Conservation (phyloP, 441 rosid genomes). For the Arabidopsis lyrata region DNA sequence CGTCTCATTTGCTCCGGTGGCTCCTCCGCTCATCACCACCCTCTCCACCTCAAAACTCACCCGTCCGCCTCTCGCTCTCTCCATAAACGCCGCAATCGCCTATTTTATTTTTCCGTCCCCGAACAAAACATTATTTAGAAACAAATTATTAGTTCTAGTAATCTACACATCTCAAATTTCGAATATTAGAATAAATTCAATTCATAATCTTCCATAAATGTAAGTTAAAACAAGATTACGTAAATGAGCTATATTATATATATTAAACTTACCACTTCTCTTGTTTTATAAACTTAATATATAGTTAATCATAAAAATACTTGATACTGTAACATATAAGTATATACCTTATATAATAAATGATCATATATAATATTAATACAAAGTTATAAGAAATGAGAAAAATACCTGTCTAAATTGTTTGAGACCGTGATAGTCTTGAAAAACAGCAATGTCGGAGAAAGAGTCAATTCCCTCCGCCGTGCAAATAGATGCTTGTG, state of each 20-base stretch:
- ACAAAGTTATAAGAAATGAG: background rate
- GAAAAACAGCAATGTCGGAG: slow-evolving; percentile 58
- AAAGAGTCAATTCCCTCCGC: slow-evolving; percentile 55
- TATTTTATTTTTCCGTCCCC: background rate
- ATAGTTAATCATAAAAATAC: background rate
- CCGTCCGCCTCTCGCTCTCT: slow-evolving; percentile 51
- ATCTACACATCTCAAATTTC: background rate
- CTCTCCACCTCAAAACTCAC: slow-evolving; percentile 55
- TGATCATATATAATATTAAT: background rate
- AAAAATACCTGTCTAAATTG: slow-evolving; percentile 54
- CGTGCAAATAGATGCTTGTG: slow-evolving; percentile 66
- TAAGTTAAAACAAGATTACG: slow-evolving; percentile 1
- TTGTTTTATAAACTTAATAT: background rate
- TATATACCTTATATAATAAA: background rate
- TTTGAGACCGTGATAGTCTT: slow-evolving; percentile 69
- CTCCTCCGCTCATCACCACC: slow-evolving; percentile 70
- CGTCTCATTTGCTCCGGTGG: slow-evolving; percentile 70
- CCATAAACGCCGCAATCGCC: slow-evolving; percentile 67
- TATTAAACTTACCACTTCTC: background rate
- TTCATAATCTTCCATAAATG: background rate
- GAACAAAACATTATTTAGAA: background rate
- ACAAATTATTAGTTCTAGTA: background rate
- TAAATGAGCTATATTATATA: background rate
- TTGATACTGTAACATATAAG: background rate
- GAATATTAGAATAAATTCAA: background rate